Evolutionary conservation across 2,329 filamentous ascomycete genomes (phyloP), one percentile per base, ranked within the genome.

Genomic region (Xylaria sp.): DNA sequence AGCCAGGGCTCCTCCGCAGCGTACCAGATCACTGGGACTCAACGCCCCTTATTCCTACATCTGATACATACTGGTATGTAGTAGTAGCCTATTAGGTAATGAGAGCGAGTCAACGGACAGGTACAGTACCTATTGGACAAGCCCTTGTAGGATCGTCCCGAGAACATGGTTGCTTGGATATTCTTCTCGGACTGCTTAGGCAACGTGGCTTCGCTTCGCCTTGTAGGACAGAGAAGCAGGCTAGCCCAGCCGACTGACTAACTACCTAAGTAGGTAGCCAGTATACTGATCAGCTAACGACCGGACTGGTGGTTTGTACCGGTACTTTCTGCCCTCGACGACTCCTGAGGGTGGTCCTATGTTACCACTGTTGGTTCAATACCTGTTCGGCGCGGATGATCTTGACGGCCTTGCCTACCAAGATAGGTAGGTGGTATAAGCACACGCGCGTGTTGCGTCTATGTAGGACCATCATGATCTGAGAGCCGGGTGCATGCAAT

Each of bases 1-100:
- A 39, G 27, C 61, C 21, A n/a, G 30, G 36, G 8, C 21, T 56
- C 56, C 65, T 56, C 56, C 65, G 27, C 32, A 51, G 55, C 17
- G 51, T 68, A 21, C 66, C 66, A 51, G 47, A 34, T 51, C 45
- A 58, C 66, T 58, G 66, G 66, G 62, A 62, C 62, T 57, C 17
- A 47, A 47, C 42, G 42, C 42, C 42, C 42, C 42, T 17, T 47
- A 47, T 47, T 47, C 17, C n/a, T 47, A 19, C 42, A 19, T 42
- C 2, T 34, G 4, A 4, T 54, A 27, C 24, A 4, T 54, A 27
- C 24, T 27, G 24, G 24, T 27, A 4, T 27, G 24, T 27, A 27
- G 24, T 6, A n/a, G 30, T 34, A 34, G 27, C 51, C 27, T 51
- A 51, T 51, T 47, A 51, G n/a, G 48, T 19, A 48, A 24, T 48